Evolutionary conservation across 495 filamentous ascomycete species (phyloP), one percentile per base, ranked within the genome.

Genomic region (Tricharina praecox): DNA sequence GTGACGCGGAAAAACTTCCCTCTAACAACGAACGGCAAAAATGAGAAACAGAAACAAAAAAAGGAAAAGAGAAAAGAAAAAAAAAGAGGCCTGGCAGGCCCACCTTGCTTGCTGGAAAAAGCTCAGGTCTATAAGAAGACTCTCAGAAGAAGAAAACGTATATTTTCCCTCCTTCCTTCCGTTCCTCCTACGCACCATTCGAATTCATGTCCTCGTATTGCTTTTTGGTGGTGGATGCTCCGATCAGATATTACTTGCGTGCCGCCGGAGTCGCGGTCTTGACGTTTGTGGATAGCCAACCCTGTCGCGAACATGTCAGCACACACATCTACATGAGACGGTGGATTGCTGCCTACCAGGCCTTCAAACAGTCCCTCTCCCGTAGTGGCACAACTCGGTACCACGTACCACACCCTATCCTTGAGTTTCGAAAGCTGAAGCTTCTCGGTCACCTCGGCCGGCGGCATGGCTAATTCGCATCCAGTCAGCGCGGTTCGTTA

Each of bases 301-400:
- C 79, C 79, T 82, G 51, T 44, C 39, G 5, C 48, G 40, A 9
- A 19, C 15, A 48, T 41, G 5, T 37, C 33, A 15, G 37, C 21
- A 40, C 33, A 20, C 3, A 10, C 26, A 39, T 23, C 50, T 9
- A 18, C 39, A 30, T 36, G 37, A 9, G 35, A 7, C 47, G 36
- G 20, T 20, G 8, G 36, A 26, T 18, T 18, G 35, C 71, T 42
- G 26, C 74, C 66, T 70, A 83, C 80, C 62, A 97, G 68, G 35
- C 92, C 90, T 67, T 96, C 87, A 53, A 92, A 81, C 50, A 97
- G 76, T 56, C 90, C 92, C 53, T 90, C 90, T 24, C 87, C 88
- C 20, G 82, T 85, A 28, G 84, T 93, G 37, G 90, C 90, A 56
- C 88, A 86, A 67, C 85, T 93, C 28, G 92, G 92, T 60, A 87